Evolutionary conservation across 106 monocot genomes (phyloP), one percentile per base, ranked within the genome.

Genomic region (Amphibolis antarctica): DNA sequence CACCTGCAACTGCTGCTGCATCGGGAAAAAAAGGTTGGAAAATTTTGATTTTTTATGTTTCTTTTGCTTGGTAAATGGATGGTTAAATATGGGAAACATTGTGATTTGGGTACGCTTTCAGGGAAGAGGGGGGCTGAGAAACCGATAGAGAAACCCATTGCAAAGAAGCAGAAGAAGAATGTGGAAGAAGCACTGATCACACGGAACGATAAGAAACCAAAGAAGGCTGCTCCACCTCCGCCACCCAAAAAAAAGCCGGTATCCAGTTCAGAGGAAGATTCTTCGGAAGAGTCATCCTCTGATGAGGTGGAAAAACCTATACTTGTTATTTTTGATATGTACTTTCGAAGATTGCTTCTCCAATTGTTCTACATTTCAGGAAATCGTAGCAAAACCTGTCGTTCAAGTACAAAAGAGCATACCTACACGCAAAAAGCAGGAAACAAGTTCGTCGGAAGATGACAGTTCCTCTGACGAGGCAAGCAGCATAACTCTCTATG

Each of bases 141-240:
- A 13, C 1, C n/a, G 13, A 13, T 66, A n/a, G 73, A 59, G 66
- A 65, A 73, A 7, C 42, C 44, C 10, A 73, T 46, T 30, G 28
- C 59, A 24, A 73, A 73, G 66, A 73, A 73, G 31, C 73, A 73
- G 59, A 73, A 73, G 42, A 56, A 64, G 55, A 56, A 53, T 19
- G 65, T 60, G 6, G 42, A 48, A 24, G 31, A 47, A 31, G 66
- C 12, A 15, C 20, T 59, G 49, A 45, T 53, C 0, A 36, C 36
- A 29, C 18, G 60, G 46, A 21, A 23, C 21, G 66, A 21, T 24
- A 72, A 64, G 64, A 62, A 64, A 15, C 22, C 47, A 0, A 72
- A 72, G 46, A 72, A 58, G 44, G 46, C 23, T 0, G n/a, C 50
- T 21, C 62, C 62, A 22, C 23, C 21, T 0, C 55, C 53, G 0